Base-by-base conservation (phyloP, 2,329 filamentous ascomycete genomes). In the Fusarium nodosum region DNA sequence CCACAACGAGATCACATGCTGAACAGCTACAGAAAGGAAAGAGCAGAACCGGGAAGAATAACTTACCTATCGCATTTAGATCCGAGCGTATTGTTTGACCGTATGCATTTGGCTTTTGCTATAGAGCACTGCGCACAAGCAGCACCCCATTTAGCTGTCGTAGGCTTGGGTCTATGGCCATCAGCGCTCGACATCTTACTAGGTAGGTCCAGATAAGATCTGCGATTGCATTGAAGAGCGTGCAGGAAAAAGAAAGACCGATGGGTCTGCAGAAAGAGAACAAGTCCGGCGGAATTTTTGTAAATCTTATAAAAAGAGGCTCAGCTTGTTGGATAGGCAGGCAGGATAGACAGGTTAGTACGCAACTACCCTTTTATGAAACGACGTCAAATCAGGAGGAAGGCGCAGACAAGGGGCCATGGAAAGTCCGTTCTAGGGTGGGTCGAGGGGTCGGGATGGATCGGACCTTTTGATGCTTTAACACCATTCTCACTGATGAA, bases 21-120 rank as follows among this genome's bases (percentile, higher is more conserved):
- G 13, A 41, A 34, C 9, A 31, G 12, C 15, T 4, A 15, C 30
- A 26, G 41, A 30, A 42, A 20, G n/a, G 16, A 39, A 13, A 53
- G 41, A 8, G 11, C 12, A 42, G 45, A 30, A n/a, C 8, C 9
- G 24, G 24, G 5, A 5, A 24, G 22, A 28, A 13, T 18, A 30
- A 57, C 77, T 71, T 60, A 82, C 80, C 81, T 79, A 60, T 85
- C 83, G 60, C 84, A 86, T 66, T 83, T 85, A 20, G 81, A 71
- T 2, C 78, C 78, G 0, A 74, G 67, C 4, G 69, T 61, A 6
- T 75, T 68, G 57, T 79, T 80, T 9, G 82, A 79, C 11, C 83
- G 80, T 45, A 85, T 79, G 63, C 84, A 86, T 64, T 85, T 85
- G 10, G 84, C 83, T 68, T 86, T 86, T 33, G 84, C 82, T 15